Percentiles rank a stretch among this genome's conserved stretches.
These are phyloP conservation scores for Metschnikowia rubicola DNA, from an alignment of 805 yeast species.

Conservation along the genomic window DNA sequence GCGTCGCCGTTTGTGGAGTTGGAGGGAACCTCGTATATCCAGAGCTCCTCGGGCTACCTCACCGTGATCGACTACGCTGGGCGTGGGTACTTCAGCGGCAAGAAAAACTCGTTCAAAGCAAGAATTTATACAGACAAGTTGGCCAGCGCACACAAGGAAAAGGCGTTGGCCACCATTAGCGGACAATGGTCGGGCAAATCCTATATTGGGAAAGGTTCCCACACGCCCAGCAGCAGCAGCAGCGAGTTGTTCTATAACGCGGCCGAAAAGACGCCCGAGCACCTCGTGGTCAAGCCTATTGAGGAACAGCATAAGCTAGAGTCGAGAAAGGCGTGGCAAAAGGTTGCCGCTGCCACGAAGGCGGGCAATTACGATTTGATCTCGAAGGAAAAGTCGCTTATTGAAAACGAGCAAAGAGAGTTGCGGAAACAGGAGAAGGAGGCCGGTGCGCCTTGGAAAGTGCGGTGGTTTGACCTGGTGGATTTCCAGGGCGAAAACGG, in stretches of 20 bases:
- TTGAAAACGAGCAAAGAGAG: constrained; percentile 85
- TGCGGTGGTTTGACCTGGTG: constrained; percentile 70
- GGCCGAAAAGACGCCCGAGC: constrained; percentile 45
- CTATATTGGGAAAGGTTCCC: constrained; percentile 55
- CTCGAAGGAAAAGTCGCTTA: constrained; percentile 65
- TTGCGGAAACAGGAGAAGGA: constrained; percentile 70
- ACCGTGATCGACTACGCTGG: constrained; percentile 80
- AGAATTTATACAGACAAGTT: constrained; percentile 57
- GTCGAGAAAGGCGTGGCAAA: constrained; percentile 83
- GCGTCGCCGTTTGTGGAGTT: constrained; percentile 94
- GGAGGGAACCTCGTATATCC: constrained; percentile 84
- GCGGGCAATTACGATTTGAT: constrained; percentile 73
- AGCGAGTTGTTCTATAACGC: constrained; percentile 66
- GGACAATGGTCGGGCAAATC: constrained; percentile 94
- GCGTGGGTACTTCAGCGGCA: constrained; percentile 92
- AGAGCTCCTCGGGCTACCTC: constrained; percentile 72
- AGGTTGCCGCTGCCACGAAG: constrained; percentile 84
- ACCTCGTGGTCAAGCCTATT: constrained; percentile 71
- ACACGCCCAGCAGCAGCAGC: constrained; percentile 41
- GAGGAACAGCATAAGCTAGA: constrained; percentile 79
- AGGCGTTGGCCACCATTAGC: constrained; percentile 70
- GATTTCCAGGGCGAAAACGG: constrained; percentile 16
- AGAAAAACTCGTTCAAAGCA: constrained; percentile 89
- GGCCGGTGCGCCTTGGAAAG: constrained; percentile 64
- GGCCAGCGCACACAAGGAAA: constrained; percentile 49